phyloP scores from a whole-genome alignment of 2,329 filamentous ascomycete species.

The Arthrobotrys conoides region DNA sequence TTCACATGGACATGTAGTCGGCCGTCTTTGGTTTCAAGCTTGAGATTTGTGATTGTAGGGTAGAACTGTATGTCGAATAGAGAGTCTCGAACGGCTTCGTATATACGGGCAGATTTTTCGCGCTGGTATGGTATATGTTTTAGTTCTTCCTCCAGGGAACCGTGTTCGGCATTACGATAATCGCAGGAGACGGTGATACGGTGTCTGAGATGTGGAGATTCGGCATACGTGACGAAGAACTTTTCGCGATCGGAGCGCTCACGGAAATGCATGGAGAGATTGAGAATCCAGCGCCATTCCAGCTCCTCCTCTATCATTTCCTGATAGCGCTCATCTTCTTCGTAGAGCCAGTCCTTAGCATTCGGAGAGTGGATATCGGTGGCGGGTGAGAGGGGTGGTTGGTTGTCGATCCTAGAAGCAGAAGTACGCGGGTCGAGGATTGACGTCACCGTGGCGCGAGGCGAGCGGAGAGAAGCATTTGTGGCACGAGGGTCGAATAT shows the following conservation, averaged over 20 bases:
- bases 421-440: slow-evolving; percentile 58
- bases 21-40: slow-evolving; percentile 88
- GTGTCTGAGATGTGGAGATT: slow-evolving; percentile 83
- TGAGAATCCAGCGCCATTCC: slow-evolving; percentile 92
- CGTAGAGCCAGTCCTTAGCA: slow-evolving; percentile 50
- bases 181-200: slow-evolving; percentile 94
- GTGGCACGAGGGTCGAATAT: slow-evolving; percentile 48
- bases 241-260: slow-evolving; percentile 95
- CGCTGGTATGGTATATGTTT: slow-evolving; percentile 83
- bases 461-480: slow-evolving; percentile 48
- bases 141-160: slow-evolving; percentile 88
- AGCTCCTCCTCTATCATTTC: slow-evolving; percentile 82
- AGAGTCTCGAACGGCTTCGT: slow-evolving; percentile 93
- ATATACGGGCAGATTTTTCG: slow-evolving; percentile 93
- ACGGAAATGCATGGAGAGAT: slow-evolving; percentile 97
- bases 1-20: slow-evolving; percentile 95
- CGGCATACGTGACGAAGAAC: slow-evolving; percentile 95
- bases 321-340: slow-evolving; percentile 69
- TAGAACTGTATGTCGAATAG: slow-evolving; percentile 96
- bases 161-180: slow-evolving; percentile 83
- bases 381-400: slow-evolving; percentile 47
- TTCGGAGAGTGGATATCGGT: slow-evolving; percentile 53
- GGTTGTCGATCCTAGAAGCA: slow-evolving; percentile 16
- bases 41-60: slow-evolving; percentile 94
- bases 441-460: slow-evolving; percentile 55